These are phyloP conservation scores for Hygrophorus russula DNA, from an alignment of 768 basidiomycete genomes.

Conservation along the genomic window DNA sequence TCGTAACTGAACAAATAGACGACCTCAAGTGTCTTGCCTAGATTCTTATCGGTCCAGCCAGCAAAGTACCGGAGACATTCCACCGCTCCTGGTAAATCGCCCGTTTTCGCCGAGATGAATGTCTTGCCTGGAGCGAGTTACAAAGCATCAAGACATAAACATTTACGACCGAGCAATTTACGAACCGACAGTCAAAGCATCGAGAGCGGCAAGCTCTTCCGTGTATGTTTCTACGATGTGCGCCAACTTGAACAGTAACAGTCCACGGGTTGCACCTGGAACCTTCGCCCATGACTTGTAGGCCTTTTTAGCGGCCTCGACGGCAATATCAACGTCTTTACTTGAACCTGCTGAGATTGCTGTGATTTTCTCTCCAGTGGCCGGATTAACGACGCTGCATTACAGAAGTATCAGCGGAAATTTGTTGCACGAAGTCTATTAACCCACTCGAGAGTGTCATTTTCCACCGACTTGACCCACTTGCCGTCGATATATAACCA, in stretches of 20 bases:
- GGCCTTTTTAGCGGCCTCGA: conserved; percentile 41
- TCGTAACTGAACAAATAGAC: neutral
- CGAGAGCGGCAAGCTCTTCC: conserved; percentile 38
- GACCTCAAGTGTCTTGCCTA: conserved; percentile 46
- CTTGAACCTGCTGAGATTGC: conserved; percentile 39
- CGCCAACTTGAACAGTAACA: conserved; percentile 35
- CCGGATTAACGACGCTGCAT: conserved; percentile 13
- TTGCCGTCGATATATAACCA: conserved; percentile 60
- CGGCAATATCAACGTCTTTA: conserved; percentile 59
- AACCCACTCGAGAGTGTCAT: conserved; percentile 52
- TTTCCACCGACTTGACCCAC: conserved; percentile 39
- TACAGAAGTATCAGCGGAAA: conserved; percentile 1
- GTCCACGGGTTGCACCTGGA: conserved; percentile 26
- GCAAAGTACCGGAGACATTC: conserved; percentile 52
- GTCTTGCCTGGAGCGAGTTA: conserved; percentile 24
- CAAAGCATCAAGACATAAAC: neutral
- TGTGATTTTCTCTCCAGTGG: conserved; percentile 49
- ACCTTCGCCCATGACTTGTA: conserved; percentile 27
- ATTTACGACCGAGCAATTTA: neutral
- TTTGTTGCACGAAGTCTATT: neutral
- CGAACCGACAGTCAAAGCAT: conserved; percentile 33
- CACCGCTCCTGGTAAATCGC: conserved; percentile 18
- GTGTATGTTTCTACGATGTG: conserved; percentile 39
- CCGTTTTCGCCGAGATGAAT: conserved; percentile 10
- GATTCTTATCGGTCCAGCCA: conserved; percentile 68